Percentiles rank a stretch among this genome's conserved stretches.
phyloP scores from a whole-genome alignment of 345 rosid genomes.

The Hibiscus mutabilis region DNA sequence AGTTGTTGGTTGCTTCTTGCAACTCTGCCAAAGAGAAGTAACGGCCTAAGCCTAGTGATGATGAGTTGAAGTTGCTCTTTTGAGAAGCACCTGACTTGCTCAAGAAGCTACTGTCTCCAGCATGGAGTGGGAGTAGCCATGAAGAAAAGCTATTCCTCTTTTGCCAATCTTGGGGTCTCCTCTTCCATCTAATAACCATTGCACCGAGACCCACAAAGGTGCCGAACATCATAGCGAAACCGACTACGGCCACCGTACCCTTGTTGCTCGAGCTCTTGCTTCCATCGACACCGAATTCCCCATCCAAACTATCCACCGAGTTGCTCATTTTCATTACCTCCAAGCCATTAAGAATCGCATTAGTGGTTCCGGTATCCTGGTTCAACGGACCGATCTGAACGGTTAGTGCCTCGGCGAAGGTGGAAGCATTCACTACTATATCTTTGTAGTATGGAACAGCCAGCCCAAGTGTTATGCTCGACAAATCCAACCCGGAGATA shows the following conservation, averaged over 20 bases:
- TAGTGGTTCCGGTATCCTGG: slow-evolving; percentile 41
- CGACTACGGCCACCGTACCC: slow-evolving; percentile 56
- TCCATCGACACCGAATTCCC: slow-evolving; percentile 70
- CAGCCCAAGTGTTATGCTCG: slow-evolving; percentile 34
- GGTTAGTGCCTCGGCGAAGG: slow-evolving; percentile 32
- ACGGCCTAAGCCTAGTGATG: slow-evolving; percentile 60
- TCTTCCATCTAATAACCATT: slow-evolving; percentile 72
- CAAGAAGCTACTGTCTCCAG: slow-evolving; percentile 62
- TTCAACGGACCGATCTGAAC: slow-evolving; percentile 60
- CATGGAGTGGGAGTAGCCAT: slow-evolving; percentile 78
- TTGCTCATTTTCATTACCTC: slow-evolving; percentile 75
- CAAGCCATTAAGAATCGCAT: slow-evolving; percentile 67
- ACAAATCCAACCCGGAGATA: slow-evolving; percentile 60
- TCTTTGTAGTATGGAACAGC: slow-evolving; percentile 58
- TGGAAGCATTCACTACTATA: slow-evolving; percentile 50
- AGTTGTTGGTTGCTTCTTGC: slow-evolving; percentile 68
- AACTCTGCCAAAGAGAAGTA: slow-evolving; percentile 57
- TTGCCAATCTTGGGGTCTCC: slow-evolving; percentile 81
- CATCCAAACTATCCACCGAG: slow-evolving; percentile 61
- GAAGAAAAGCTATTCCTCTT: slow-evolving; percentile 74
- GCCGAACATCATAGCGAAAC: slow-evolving; percentile 82
- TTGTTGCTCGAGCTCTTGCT: slow-evolving; percentile 25
- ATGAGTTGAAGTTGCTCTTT: slow-evolving; percentile 49
- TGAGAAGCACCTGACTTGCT: slow-evolving; percentile 53
- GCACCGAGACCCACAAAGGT: slow-evolving; percentile 79